phyloP scores from a whole-genome alignment of 176 grass and related monocot species.

The Phoenix roebelenii region DNA sequence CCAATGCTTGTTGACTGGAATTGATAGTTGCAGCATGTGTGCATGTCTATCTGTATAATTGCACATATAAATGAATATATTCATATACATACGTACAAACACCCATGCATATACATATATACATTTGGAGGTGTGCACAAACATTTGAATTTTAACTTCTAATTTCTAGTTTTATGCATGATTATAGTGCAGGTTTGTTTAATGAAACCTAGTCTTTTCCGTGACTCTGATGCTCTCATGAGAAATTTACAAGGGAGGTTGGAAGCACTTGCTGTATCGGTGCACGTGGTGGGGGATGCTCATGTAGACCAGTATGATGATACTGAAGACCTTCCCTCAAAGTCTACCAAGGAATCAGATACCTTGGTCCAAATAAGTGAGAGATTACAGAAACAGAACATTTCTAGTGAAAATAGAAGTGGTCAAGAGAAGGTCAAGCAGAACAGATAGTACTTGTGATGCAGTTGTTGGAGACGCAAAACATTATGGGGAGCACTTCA shows the following conservation, averaged over 20 bases:
- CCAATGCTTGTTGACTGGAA: too few relatives aligned
- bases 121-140: too few relatives aligned
- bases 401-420: conserved; percentile 27
- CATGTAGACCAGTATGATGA: conserved; percentile 43
- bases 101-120: too few relatives aligned
- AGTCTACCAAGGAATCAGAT: conserved; percentile 23
- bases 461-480: conserved; percentile 46
- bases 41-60: too few relatives aligned
- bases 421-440: conserved; percentile 31
- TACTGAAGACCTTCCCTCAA: conserved; percentile 25
- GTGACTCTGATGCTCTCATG: conserved; percentile 58
- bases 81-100: too few relatives aligned
- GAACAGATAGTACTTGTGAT: conserved; percentile 50
- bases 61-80: too few relatives aligned
- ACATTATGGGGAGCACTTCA: conserved; percentile 67
- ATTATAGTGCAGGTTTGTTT: conserved; percentile 60
- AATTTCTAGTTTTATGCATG: too few relatives aligned
- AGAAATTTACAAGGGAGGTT: conserved; percentile 59
- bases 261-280: conserved; percentile 62
- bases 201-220: conserved; percentile 71
- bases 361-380: conserved; percentile 30
- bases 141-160: too few relatives aligned
- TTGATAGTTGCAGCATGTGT: too few relatives aligned
- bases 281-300: conserved; percentile 40
- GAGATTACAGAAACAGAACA: conserved; percentile 39